Evolutionary conservation across 2,329 filamentous ascomycete species (phyloP), one percentile per base, ranked within the genome.

Genomic region (Grosmannia huntii): DNA sequence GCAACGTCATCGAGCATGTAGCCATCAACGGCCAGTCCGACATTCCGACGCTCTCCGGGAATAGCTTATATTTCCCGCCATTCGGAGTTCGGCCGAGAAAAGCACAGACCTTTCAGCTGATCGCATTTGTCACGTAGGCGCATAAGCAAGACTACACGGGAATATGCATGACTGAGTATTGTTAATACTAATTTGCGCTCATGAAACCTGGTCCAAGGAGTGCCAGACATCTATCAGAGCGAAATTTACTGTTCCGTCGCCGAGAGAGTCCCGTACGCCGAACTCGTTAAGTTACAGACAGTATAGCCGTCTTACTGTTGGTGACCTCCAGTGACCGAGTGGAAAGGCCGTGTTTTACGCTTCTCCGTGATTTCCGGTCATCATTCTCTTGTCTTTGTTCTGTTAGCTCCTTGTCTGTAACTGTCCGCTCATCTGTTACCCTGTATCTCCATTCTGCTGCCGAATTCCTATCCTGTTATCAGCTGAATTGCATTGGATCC

Each of bases 401-500:
- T 38, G 12, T 38, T 16, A 38, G 12, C 12, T 38, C 36, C 36
- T n/a, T 9, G 19, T 44, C 19, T 44, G 7, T 21, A 4, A 19
- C 16, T n/a, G 41, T 44, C 41, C 5, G 16, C 4, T 44, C 41
- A 6, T n/a, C 3, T 9, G 41, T 19, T n/a, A 5, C 28, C 27
- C 31, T 33, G 7, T 9, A 33, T 33, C 11, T 33, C 31, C 31
- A 9, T 10, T 33, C 31, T 16, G 25, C 19, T 31, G 25, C 19
- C 28, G 7, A 23, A 21, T n/a, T n/a, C n/a, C 28, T 12, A 36
- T 12, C 7, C 28, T 51, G 12, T 28, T 44, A 33, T 48, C 41
- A 55, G n/a, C 23, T 48, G 27, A 53, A 33, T 11, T n/a, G 48
- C 14, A 36, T 23, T n/a, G 56, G 36, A 36, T 60, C 57, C 59